Conservation (phyloP, 2,329 filamentous ascomycete genomes). For the Mariannaea sp. region DNA sequence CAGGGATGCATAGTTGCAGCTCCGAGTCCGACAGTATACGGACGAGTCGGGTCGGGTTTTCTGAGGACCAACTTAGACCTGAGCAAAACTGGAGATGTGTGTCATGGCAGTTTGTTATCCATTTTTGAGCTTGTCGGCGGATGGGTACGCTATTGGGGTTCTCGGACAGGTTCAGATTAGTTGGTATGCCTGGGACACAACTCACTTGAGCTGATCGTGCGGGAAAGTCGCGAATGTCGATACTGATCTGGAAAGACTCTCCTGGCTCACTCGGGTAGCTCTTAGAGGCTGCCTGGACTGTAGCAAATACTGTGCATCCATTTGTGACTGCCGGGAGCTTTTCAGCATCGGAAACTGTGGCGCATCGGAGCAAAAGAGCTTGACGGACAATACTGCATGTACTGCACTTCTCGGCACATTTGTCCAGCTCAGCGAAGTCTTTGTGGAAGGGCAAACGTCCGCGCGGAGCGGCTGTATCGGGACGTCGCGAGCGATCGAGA, state of each 20-base stretch:
- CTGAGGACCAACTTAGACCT: slow-evolving; percentile 5
- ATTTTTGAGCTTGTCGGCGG: neutral
- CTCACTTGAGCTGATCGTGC: neutral
- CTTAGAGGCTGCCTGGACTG: neutral
- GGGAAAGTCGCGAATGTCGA: slow-evolving; percentile 3
- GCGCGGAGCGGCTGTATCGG: neutral
- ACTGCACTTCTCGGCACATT: neutral
- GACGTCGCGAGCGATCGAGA: neutral
- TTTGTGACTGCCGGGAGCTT: neutral
- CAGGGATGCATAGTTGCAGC: neutral
- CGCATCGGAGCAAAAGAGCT: slow-evolving; percentile 4
- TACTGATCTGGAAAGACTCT: neutral
- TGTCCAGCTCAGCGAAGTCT: neutral
- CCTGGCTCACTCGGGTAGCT: neutral
- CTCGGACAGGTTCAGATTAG: neutral
- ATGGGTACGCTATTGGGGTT: neutral
- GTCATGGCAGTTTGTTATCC: neutral
- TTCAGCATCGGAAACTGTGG: neutral
- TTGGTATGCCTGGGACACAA: neutral
- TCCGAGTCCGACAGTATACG: slow-evolving; percentile 3
- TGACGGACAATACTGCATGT: slow-evolving; percentile 8
- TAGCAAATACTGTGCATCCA: neutral
- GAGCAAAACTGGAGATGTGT: neutral
- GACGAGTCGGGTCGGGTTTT: slow-evolving; percentile 4
- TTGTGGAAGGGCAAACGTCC: slow-evolving; percentile 1